Conservation (phyloP, 148 eudicot species). For the Vaccinium corymbosum region DNA sequence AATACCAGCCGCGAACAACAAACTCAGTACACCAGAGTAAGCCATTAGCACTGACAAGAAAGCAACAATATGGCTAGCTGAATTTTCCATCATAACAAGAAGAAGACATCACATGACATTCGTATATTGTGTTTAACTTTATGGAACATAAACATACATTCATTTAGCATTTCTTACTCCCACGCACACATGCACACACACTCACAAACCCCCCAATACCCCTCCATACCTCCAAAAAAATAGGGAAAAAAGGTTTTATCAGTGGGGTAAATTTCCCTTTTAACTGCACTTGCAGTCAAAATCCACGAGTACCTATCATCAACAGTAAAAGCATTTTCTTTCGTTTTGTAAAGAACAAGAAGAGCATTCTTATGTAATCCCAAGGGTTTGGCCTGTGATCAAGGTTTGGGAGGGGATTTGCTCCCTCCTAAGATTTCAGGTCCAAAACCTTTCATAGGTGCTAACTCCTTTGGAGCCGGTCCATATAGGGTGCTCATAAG, state of each 20-base stretch:
- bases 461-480: too few species aligned
- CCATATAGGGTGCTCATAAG: too few species aligned
- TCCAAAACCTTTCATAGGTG: too few species aligned
- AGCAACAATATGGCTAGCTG: conserved; percentile 25
- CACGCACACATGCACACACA: not conserved
- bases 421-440: too few species aligned
- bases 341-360: too few species aligned
- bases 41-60: conserved; percentile 32
- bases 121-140: not conserved
- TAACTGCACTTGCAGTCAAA: not conserved
- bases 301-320: not conserved
- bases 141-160: not conserved
- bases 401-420: too few species aligned
- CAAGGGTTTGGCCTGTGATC: too few species aligned
- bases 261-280: not conserved
- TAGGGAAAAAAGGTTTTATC: not conserved
- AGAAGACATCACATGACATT: not conserved
- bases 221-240: not conserved
- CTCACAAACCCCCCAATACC: not conserved
- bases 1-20: conserved; percentile 31
- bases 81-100: conserved; percentile 10
- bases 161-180: not conserved
- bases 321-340: not conserved
- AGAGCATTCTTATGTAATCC: not conserved
- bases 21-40: conserved; percentile 26